Percentiles rank a stretch among this genome's conserved stretches.
These are phyloP conservation scores for Pleurotus salmoneostramineus DNA, from an alignment of 768 basidiomycete genomes.

Conservation along the genomic window DNA sequence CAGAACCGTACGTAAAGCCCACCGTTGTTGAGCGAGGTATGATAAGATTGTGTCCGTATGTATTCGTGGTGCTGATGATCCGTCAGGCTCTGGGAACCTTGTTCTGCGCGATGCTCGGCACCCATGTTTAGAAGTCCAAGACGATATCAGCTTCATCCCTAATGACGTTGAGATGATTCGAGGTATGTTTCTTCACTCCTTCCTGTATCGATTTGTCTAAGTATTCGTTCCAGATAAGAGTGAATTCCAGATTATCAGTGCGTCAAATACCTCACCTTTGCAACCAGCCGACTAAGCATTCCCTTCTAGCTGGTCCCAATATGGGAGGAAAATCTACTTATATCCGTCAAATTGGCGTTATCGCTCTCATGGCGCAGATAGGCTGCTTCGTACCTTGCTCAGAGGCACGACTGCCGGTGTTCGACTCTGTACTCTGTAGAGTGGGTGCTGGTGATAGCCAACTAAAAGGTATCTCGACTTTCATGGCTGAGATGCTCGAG, in stretches of 20 bases:
- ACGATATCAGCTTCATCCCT: constrained; percentile 91
- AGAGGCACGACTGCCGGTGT: constrained; percentile 83
- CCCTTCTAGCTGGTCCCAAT: constrained; percentile 80
- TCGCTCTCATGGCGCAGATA: constrained; percentile 92
- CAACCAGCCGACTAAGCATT: background rate
- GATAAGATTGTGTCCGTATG: background rate
- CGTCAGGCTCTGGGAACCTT: constrained; percentile 72
- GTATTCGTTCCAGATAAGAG: constrained; percentile 51
- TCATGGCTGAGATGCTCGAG: constrained; percentile 99
- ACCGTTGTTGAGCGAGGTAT: constrained; percentile 71
- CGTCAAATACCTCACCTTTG: constrained; percentile 14
- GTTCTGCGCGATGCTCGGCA: constrained; percentile 85
- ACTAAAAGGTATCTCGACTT: constrained; percentile 95
- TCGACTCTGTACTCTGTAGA: constrained; percentile 92
- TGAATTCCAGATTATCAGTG: constrained; percentile 95
- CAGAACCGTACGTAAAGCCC: constrained; percentile 87
- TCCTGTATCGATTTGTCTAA: background rate
- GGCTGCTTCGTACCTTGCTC: constrained; percentile 95
- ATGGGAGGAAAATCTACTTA: constrained; percentile 99
- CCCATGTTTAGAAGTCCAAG: constrained; percentile 95
- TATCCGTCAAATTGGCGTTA: constrained; percentile 94
- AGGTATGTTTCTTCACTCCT: constrained; percentile 32
- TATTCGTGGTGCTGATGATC: too few species aligned
- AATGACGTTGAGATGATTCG: constrained; percentile 96
- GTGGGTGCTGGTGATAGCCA: constrained; percentile 98